Conservation (phyloP, 176 grass and related monocot species). For the Paspalum vaginatum region DNA sequence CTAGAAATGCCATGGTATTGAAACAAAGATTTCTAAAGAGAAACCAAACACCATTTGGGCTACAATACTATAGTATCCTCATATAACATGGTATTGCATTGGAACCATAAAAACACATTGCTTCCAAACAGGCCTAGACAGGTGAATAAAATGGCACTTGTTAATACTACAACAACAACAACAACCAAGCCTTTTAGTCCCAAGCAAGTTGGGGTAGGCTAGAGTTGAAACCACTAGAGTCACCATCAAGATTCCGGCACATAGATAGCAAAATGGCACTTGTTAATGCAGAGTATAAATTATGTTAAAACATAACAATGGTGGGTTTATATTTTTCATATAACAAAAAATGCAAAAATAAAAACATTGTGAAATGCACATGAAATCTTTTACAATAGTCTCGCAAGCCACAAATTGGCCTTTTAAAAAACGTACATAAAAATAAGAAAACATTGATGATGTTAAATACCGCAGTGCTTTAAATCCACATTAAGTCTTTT, state of each 20-base stretch:
- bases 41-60: too few species aligned
- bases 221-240: too few species aligned
- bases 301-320: slow-evolving; percentile 13
- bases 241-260: too few species aligned
- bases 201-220: too few species aligned
- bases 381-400: slow-evolving; percentile 16
- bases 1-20: too few species aligned
- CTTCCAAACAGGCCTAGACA: too few species aligned
- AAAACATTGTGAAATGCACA: neutral
- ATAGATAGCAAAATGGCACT: neutral
- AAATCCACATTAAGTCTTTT: slow-evolving; percentile 56
- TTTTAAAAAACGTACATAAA: slow-evolving; percentile 19
- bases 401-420: neutral
- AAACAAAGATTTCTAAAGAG: too few species aligned
- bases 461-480: slow-evolving; percentile 42
- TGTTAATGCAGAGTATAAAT: slow-evolving; percentile 18
- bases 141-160: neutral
- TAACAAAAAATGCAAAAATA: neutral
- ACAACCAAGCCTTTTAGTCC: too few species aligned
- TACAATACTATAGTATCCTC: too few species aligned
- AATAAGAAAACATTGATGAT: neutral
- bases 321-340: slow-evolving; percentile 8
- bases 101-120: too few species aligned
- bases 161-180: too few species aligned
- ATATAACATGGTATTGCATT: too few species aligned